Conservation (phyloP, 1,284 basidiomycete genomes). For the Gymnopus androsaceus region DNA sequence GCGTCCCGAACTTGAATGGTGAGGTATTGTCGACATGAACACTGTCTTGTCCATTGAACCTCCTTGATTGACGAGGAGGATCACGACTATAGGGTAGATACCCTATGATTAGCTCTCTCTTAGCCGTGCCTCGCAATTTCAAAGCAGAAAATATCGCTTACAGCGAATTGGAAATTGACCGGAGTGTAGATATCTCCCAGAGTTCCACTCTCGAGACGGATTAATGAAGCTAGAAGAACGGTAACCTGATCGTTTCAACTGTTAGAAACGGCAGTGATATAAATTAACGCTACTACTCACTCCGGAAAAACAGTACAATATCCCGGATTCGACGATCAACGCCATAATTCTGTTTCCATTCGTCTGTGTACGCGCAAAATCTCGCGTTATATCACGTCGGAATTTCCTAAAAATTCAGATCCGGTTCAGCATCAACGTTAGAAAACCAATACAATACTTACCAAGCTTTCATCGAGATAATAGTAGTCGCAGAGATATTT, state of each 20-base stretch:
- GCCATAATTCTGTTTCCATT: constrained; percentile 19
- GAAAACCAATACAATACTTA: background rate
- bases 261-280: too few species aligned
- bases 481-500: constrained; percentile 22
- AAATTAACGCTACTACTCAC: constrained; percentile 13
- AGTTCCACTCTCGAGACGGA: constrained; percentile 21
- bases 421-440: too few species aligned
- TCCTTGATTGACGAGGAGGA: constrained; percentile 22
- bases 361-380: background rate
- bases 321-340: constrained; percentile 24
- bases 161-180: constrained; percentile 24
- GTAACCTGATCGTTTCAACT: constrained; percentile 12
- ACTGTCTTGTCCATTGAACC: constrained; percentile 19
- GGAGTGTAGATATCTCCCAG: constrained; percentile 23
- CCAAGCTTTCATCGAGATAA: constrained; percentile 22
- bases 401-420: constrained; percentile 4
- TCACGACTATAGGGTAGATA: constrained; percentile 23
- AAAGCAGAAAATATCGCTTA: background rate
- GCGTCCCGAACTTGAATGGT: too few species aligned
- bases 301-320: constrained; percentile 23
- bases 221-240: constrained; percentile 16
- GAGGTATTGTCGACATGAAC: constrained; percentile 2
- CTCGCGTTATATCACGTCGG: background rate
- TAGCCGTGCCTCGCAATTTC: too few species aligned
- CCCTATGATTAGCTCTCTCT: too few species aligned